These are phyloP conservation scores for Clavispora fructus DNA, from an alignment of 805 yeast species.

Conservation along the genomic window DNA sequence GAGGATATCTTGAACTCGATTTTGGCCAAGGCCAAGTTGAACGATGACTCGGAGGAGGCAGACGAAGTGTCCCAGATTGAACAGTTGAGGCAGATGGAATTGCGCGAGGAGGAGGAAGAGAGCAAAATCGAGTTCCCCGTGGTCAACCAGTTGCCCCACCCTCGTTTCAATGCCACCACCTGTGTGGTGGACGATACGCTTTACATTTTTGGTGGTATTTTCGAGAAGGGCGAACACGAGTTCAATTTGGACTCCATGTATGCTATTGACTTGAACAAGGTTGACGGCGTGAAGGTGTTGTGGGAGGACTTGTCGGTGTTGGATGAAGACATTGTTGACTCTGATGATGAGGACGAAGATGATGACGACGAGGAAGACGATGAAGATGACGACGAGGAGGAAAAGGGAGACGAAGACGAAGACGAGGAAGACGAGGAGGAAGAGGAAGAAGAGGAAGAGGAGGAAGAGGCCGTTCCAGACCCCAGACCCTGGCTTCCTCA, in stretches of 20 bases:
- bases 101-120: slow-evolving; percentile 38
- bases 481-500: slow-evolving; percentile 96
- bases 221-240: slow-evolving; percentile 86
- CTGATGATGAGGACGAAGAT: slow-evolving; percentile 60
- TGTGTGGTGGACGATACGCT: slow-evolving; percentile 81
- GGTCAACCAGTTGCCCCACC: slow-evolving; percentile 68
- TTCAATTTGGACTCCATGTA: slow-evolving; percentile 80
- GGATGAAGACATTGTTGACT: slow-evolving; percentile 48
- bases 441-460: slow-evolving; percentile 55
- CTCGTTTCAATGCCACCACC: slow-evolving; percentile 80
- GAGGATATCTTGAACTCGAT: slow-evolving; percentile 76
- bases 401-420: slow-evolving; percentile 43
- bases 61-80: slow-evolving; percentile 32
- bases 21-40: slow-evolving; percentile 65
- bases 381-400: slow-evolving; percentile 56
- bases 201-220: slow-evolving; percentile 85
- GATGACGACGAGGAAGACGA: slow-evolving; percentile 49
- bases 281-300: slow-evolving; percentile 80
- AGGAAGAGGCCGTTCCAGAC: slow-evolving; percentile 74
- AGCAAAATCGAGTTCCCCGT: slow-evolving; percentile 49
- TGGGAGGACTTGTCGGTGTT: slow-evolving; percentile 82
- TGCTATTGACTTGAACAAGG: slow-evolving; percentile 74
- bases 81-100: slow-evolving; percentile 30
- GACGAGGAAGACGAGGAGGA: slow-evolving; percentile 62
- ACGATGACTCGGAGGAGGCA: slow-evolving; percentile 41